Base-by-base conservation (phyloP, 2,329 filamentous ascomycete species). In the Helicocarpus griseus region DNA sequence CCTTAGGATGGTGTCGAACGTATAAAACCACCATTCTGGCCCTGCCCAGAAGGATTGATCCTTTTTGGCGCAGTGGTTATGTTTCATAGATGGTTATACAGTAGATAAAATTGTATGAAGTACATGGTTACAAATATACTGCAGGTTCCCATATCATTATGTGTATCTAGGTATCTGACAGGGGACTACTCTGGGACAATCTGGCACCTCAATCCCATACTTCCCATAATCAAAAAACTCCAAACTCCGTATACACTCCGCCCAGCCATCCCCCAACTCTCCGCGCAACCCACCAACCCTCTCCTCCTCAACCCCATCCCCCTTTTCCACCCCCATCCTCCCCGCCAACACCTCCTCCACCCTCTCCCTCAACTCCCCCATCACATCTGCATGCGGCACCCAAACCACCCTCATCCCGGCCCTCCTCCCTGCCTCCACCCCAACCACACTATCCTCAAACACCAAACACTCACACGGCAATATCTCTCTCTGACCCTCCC, bases 221-320 rank as follows among this genome's bases (percentile, higher is more conserved):
- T 61, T 67, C 44, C 60, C 60, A 31, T 71, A 72, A 26, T 66
- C 57, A 24, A 72, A 72, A 21, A 65, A 40, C 53, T 71, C 68
- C 24, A 73, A 45, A 50, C 57, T 70, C 0, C 47, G 24, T 31
- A 72, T 61, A 19, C 58, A 58, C 49, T 68, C 65, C 49, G 60
- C 67, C 67, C 66, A 72, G 17, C 65, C 68, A 50, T 72, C 69
- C 40, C 65, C 65, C 36, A 67, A 28, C 26, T 61, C 56, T 13
- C 68, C 69, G 14, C 66, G 59, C 48, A n/a, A n/a, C n/a, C n/a
- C n/a, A n/a, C n/a, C n/a, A n/a, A n/a, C n/a, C n/a, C n/a, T n/a
- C n/a, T n/a, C n/a, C n/a, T n/a, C n/a, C n/a, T n/a, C n/a, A n/a
- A n/a, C n/a, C n/a, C n/a, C n/a, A n/a, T 66, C 63, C 47, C 61